These are phyloP conservation scores for Ophiostoma tasmaniense DNA, from an alignment of 2,329 filamentous ascomycete genomes.

Conservation along the genomic window DNA sequence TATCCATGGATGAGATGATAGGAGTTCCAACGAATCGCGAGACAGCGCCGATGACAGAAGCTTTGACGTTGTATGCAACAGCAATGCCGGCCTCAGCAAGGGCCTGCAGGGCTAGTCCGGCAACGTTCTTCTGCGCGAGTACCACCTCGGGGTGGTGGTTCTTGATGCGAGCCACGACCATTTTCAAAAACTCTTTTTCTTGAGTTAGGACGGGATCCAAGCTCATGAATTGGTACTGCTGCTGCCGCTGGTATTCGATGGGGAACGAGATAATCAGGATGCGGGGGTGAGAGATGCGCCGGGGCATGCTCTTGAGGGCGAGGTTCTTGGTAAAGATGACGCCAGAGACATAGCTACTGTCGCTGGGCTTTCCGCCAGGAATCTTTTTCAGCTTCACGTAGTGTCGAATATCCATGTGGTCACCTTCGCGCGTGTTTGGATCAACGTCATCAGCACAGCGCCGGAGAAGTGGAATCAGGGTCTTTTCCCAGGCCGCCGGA, in stretches of 20 bases:
- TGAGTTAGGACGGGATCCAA: constrained; percentile 93
- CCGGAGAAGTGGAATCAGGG: constrained; percentile 80
- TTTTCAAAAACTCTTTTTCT: constrained; percentile 85
- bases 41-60: constrained; percentile 89
- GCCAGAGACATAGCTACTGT: constrained; percentile 93
- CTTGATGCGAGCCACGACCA: constrained; percentile 84
- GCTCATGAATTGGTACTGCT: constrained; percentile 91
- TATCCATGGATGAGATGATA: constrained; percentile 91
- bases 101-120: constrained; percentile 81
- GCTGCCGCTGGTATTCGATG: constrained; percentile 89
- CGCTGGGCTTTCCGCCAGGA: constrained; percentile 76
- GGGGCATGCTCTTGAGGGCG: constrained; percentile 90
- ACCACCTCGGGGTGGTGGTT: constrained; percentile 77
- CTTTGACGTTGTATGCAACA: constrained; percentile 93
- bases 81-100: constrained; percentile 83
- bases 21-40: constrained; percentile 85
- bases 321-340: constrained; percentile 97
- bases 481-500: constrained; percentile 74
- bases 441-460: constrained; percentile 91
- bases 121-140: constrained; percentile 87
- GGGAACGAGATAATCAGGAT: constrained; percentile 92
- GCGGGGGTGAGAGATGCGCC: constrained; percentile 72
- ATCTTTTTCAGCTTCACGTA: constrained; percentile 98
- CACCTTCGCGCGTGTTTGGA: constrained; percentile 79
- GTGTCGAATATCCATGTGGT: constrained; percentile 94